Percentiles rank a stretch among this genome's conserved stretches.
Conservation (phyloP, 805 yeast species). For the Hanseniaspora taiwanica region DNA sequence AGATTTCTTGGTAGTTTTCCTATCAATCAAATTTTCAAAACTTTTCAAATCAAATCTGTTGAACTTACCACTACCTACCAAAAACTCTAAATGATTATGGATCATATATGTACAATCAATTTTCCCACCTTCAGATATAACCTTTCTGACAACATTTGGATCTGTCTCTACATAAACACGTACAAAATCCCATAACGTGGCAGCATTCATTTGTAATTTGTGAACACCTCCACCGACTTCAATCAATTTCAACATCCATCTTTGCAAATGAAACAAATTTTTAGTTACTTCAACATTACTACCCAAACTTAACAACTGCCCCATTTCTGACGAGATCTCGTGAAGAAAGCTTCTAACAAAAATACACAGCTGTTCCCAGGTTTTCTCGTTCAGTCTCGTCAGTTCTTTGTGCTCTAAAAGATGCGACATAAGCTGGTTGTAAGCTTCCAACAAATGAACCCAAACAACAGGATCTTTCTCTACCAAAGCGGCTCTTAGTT, state of each 20-base stretch:
- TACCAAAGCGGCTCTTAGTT: constrained; percentile 58
- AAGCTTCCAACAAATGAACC: constrained; percentile 58
- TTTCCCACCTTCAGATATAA: constrained; percentile 37
- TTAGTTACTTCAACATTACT: constrained; percentile 53
- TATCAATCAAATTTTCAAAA: constrained; percentile 29
- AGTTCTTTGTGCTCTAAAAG: constrained; percentile 27
- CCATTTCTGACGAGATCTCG: constrained; percentile 50
- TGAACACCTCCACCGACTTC: constrained; percentile 37
- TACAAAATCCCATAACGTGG: constrained; percentile 51
- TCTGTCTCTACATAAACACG: constrained; percentile 37
- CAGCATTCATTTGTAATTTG: constrained; percentile 45
- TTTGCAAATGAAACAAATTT: constrained; percentile 36
- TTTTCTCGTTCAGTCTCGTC: constrained; percentile 33
- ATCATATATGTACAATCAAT: constrained; percentile 26
- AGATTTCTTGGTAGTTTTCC: constrained; percentile 12
- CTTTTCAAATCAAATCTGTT: constrained; percentile 31
- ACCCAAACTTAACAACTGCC: constrained; percentile 54
- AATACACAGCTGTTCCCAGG: constrained; percentile 43
- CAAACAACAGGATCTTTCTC: constrained; percentile 79
- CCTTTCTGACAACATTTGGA: constrained; percentile 31
- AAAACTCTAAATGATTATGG: constrained; percentile 38
- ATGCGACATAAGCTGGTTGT: constrained; percentile 38
- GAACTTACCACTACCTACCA: constrained; percentile 37
- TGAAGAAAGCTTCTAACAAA: constrained; percentile 44
- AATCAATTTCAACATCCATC: constrained; percentile 37